Base-by-base conservation (phyloP, 495 filamentous ascomycete genomes). In the Clohesyomyces aquaticus region DNA sequence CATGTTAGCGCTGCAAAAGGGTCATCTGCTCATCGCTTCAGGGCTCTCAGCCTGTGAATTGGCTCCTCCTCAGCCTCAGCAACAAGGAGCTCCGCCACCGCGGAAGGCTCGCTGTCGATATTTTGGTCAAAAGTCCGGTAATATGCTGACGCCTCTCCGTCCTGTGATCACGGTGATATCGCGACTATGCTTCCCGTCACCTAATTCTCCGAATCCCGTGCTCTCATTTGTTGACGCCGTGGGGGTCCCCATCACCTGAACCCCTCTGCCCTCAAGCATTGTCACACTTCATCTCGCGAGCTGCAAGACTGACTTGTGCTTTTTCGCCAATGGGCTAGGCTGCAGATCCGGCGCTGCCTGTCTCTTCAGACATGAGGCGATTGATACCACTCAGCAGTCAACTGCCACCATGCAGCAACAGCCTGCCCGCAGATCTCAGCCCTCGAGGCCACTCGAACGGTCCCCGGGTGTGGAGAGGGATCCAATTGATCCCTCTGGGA, bases 271-370 rank as follows among this genome's bases (percentile, higher is more conserved):
- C 56, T 61, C 61, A 38, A 23, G 53, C 29, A 53, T 42, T 61
- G 61, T 69, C 61, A 69, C 57, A 52, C 65, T 19, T 67, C 38
- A 23, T 54, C n/a, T 62, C 52, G 42, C 51, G 45, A 19, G 38
- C 53, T 16, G 19, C 53, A n/a, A 23, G 8, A 63, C 51, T 65
- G 60, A 61, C 61, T 66, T 52, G 47, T 70, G 54, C 53, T 66
- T 59, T 65, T 54, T 65, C 49, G 48, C 63, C 61, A 56, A 62
- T 58, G 29, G 50, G 43, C 52, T 65, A 73, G 73, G 71, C 1
- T 75, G 74, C 55, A 59, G 70, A 65, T 71, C 74, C 35, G 73
- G 73, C 45, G 67, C 68, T 43, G 49, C 60, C n/a, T 74, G 74
- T 54, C 72, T 66, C n/a, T 75, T 69, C 63, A 41, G 71, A 49